Evolutionary conservation across 768 basidiomycete genomes (phyloP).

Genomic region (Glaciozyma martinii): DNA sequence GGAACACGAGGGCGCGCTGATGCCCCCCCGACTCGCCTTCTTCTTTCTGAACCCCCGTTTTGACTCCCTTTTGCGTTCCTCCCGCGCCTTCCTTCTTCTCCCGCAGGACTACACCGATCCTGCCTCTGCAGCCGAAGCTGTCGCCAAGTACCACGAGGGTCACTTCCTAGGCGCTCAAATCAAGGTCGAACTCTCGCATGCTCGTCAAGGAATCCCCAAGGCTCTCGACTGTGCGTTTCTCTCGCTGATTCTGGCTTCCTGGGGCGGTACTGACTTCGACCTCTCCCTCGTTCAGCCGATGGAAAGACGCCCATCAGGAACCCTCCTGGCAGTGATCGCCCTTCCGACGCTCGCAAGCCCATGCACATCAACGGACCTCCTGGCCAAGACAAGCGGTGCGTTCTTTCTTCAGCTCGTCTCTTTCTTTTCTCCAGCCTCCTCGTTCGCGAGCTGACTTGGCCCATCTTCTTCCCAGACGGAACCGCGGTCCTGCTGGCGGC

Average conservation of each 20-base stretch:
- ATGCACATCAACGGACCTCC: constrained; percentile 28
- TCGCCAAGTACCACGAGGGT: constrained; percentile 35
- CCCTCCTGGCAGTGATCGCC: constrained; percentile 27
- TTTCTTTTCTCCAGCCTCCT: neutral
- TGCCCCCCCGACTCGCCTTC: no score
- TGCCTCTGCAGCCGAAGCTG: constrained; percentile 28
- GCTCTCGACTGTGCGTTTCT: neutral
- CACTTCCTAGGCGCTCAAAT: constrained; percentile 35
- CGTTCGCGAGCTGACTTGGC: neutral
- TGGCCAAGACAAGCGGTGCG: neutral
- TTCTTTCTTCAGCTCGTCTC: neutral
- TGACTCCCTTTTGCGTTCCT: neutral
- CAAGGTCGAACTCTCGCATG: constrained; percentile 33
- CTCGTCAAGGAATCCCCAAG: constrained; percentile 4
- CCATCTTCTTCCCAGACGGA: neutral
- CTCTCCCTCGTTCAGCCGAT: constrained; percentile 6
- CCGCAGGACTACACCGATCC: constrained; percentile 30
- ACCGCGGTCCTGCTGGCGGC: neutral
- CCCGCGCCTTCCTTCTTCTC: neutral
- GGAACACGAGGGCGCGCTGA: no score
- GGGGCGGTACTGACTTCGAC: neutral
- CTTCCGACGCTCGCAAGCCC: constrained; percentile 25
- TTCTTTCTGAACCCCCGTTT: neutral
- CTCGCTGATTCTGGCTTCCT: no score
- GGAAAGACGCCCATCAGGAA: constrained; percentile 8